Base-by-base conservation (phyloP, 495 filamentous ascomycete species). In the Neurospora sp. region DNA sequence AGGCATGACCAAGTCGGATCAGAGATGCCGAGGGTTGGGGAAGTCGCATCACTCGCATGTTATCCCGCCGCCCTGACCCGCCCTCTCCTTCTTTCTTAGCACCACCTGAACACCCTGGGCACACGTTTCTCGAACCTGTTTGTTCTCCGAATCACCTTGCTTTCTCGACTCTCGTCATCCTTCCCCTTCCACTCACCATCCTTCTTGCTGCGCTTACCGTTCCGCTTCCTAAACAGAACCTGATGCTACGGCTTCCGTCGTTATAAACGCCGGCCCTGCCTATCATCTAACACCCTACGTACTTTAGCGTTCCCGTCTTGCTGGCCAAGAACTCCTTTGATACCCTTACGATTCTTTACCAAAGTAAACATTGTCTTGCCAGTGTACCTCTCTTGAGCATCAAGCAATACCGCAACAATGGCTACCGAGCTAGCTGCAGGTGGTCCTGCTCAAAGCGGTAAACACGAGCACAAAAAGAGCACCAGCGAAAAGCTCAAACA, bases 401-500 rank as follows among this genome's bases (percentile, higher is more conserved):
- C 53, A 61, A 16, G 4, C 42, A 31, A 3, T 20, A 2, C 16
- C 16, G 38, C n/a, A 31, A 70, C 68, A 59, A 42, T 71, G 27
- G 22, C 68, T 20, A 41, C 53, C 27, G 53, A 35, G 27, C 53
- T 41, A 20, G 41, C 70, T 38, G 37, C 69, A n/a, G 70, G 70
- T 9, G 70, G 72, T 22, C 42, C 70, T 5, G 40, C 72, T 17
- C 38, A 61, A 61, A 76, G 74, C 70, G 72, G 72, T 40, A 68
- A 76, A 65, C 37, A 53, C 12, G n/a, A 74, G 20, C 59, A 75
- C 16, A 72, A 73, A 8, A 59, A 70, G 12, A 70, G 76, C 69
- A 65, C 79, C 31, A 70, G 73, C 22, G 75, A 80, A 10, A 81
- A 79, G 70, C 72, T 82, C 38, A 82, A 79, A 72, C 75, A 80